These are phyloP conservation scores for Fusarium dlaminii DNA, from an alignment of 2,329 filamentous ascomycete genomes.

Conservation along the genomic window DNA sequence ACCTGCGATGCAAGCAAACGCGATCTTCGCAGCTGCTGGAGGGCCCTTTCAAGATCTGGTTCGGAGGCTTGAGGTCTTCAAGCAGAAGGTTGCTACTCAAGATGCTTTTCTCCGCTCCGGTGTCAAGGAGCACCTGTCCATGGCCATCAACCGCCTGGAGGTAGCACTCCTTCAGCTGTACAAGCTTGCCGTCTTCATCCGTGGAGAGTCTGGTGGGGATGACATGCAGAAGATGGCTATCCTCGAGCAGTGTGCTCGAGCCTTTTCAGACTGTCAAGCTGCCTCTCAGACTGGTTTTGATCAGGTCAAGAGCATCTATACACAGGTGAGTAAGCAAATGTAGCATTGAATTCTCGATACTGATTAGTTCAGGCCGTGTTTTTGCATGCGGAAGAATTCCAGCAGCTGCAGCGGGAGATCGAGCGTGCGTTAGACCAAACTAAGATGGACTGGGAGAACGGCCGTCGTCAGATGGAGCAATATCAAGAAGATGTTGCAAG, in stretches of 20 bases:
- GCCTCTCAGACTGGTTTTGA: background rate
- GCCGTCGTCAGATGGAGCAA: background rate
- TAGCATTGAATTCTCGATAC: background rate
- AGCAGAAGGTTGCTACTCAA: background rate
- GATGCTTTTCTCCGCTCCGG: background rate
- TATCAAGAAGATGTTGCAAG: background rate
- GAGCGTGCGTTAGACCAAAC: background rate
- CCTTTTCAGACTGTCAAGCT: background rate
- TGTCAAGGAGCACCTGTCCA: background rate
- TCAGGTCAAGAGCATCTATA: background rate
- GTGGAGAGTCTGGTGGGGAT: background rate
- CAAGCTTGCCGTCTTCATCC: background rate
- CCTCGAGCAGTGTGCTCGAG: background rate
- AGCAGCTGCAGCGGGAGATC: background rate
- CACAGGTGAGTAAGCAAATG: background rate
- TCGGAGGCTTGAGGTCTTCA: background rate
- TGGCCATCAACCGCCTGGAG: background rate
- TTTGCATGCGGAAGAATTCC: background rate
- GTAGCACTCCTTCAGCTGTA: background rate
- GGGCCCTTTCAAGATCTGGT: background rate
- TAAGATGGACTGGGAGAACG: background rate
- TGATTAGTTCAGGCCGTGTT: background rate
- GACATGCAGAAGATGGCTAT: background rate
- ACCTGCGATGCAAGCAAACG: background rate
- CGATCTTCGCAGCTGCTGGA: background rate